These are phyloP conservation scores for Ophiocordyceps polyrhachis-furcata DNA, from an alignment of 2,329 filamentous ascomycete species.

Conservation along the genomic window DNA sequence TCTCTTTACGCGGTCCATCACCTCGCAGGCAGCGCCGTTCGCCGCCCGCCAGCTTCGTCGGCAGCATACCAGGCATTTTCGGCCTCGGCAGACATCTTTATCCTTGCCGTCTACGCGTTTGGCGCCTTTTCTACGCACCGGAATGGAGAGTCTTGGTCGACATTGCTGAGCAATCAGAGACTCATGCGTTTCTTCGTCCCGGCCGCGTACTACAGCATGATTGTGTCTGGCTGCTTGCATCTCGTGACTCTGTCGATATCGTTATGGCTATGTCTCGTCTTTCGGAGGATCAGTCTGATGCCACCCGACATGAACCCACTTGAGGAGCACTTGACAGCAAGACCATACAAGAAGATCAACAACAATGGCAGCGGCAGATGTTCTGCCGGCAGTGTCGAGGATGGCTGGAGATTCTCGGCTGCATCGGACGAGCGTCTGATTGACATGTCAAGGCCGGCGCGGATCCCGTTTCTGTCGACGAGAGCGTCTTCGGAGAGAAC, in stretches of 20 bases:
- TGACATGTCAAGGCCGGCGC: constrained; percentile 28
- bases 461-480: constrained; percentile 66
- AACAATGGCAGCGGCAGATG: constrained; percentile 17
- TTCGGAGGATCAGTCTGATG: constrained; percentile 62
- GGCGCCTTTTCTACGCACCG: constrained; percentile 27
- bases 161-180: constrained; percentile 39
- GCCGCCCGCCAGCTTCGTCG: constrained; percentile 59
- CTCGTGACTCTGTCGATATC: constrained; percentile 51
- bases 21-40: constrained; percentile 48
- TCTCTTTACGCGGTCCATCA: constrained; percentile 68
- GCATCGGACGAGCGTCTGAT: constrained; percentile 15
- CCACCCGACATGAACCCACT: constrained; percentile 93
- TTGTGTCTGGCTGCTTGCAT: constrained; percentile 48
- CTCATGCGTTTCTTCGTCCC: constrained; percentile 42
- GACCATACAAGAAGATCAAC: constrained; percentile 49
- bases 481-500: constrained; percentile 32
- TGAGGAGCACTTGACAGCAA: constrained; percentile 66
- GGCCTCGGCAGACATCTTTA: constrained; percentile 45
- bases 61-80: constrained; percentile 83
- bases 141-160: constrained; percentile 40
- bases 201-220: constrained; percentile 49
- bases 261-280: constrained; percentile 57
- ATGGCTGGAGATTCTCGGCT: constrained; percentile 40
- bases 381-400: constrained; percentile 12
- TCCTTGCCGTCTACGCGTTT: constrained; percentile 37